Percentiles rank a stretch among this genome's conserved stretches.
phyloP scores from a whole-genome alignment of 176 grass and related monocot species.

The Juncus effusus region DNA sequence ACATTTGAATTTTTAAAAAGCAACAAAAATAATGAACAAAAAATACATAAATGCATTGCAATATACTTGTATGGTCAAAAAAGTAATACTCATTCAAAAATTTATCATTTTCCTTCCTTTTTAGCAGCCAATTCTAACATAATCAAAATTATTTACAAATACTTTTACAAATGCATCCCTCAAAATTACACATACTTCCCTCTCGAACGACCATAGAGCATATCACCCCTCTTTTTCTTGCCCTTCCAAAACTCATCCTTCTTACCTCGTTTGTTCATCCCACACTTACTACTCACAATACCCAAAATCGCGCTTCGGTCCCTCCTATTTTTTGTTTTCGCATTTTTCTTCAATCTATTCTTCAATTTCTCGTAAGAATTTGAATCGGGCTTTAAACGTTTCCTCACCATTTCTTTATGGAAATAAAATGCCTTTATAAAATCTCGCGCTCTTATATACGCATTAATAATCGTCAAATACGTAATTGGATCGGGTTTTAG shows the following conservation, averaged over 20 bases:
- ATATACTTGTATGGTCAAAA: too few species aligned
- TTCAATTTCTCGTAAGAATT: conserved; percentile 69
- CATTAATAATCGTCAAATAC: conserved; percentile 80
- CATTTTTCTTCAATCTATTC: conserved; percentile 59
- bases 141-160: conserved; percentile 12
- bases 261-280: conserved; percentile 56
- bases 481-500: conserved; percentile 84
- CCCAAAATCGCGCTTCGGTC: conserved; percentile 64
- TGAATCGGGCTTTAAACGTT: conserved; percentile 55
- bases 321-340: conserved; percentile 62
- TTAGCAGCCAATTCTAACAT: neutral
- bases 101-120: conserved; percentile 4
- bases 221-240: conserved; percentile 37
- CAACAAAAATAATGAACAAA: too few species aligned
- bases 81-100: too few species aligned
- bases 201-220: neutral
- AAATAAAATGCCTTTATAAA: conserved; percentile 82
- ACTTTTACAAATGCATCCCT: neutral
- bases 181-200: conserved; percentile 3
- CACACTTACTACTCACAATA: conserved; percentile 58
- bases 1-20: too few species aligned
- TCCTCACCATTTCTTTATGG: conserved; percentile 87
- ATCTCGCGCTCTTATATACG: conserved; percentile 64
- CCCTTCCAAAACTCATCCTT: conserved; percentile 98
- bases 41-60: too few species aligned